Base-by-base conservation (phyloP, 2,329 filamentous ascomycete genomes). In the Ceratocystis variospora region DNA sequence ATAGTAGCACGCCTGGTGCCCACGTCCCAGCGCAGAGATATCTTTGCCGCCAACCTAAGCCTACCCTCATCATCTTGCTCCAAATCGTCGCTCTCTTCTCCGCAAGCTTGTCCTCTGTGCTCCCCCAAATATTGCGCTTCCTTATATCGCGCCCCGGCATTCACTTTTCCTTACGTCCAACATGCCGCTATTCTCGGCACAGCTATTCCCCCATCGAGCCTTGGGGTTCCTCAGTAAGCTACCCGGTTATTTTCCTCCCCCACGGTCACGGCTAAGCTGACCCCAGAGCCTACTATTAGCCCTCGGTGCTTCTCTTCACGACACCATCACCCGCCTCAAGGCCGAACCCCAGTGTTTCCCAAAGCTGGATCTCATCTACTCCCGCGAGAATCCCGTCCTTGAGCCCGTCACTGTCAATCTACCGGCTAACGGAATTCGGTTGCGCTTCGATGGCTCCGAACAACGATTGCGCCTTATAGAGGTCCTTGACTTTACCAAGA, bases 401-500 rank as follows among this genome's bases (percentile, higher is more conserved):
- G 83, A 89, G 33, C 89, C 91, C 0, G 83, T 96, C 19, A 79
- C 89, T 55, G 76, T 97, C 66, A 81, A 81, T 19, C 83, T 99
- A 3, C 89, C 92, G 0, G 82, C 84, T 2, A 99, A 97, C 76
- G 94, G 94, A 33, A 76, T 99, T 37, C 88, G 93, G 12, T 78
- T 99, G 64, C 90, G 90, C 53, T 99, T 99, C 73, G 94, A 99
- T 73, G 94, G 92, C 0, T 86, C 89, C 3, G 92, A 97, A 72
- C 94, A 99, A 76, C 85, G 93, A 45, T 79, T 99, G 53, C 88
- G 94, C 2, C 78, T 99, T 68, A 90, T 99, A 71, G 94, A 99
- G 75, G 85, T 97, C 6, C 77, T 90, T 65, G 91, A 97, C 76
- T 96, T 99, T 73, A 86, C 87, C 61, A 94, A 90, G 74, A 90